Conservation (phyloP, 768 basidiomycete species). For the Phylloporus sp. region DNA sequence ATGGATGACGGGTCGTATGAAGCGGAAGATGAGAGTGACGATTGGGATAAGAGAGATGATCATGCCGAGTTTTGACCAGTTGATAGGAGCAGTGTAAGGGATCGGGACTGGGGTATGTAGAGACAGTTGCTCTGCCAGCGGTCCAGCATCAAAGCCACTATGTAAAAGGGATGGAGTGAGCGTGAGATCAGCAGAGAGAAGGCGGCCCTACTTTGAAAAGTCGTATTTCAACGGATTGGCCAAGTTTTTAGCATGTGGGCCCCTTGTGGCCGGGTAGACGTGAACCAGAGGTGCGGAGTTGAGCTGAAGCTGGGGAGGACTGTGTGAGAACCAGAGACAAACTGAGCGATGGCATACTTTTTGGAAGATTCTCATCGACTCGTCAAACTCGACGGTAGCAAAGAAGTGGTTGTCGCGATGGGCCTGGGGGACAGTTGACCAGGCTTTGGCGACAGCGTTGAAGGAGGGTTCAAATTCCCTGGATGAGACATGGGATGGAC, state of each 20-base stretch:
- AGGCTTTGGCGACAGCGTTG: slow-evolving; percentile 79
- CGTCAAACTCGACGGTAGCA: slow-evolving; percentile 84
- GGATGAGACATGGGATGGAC: background rate
- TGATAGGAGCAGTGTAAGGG: slow-evolving; percentile 76
- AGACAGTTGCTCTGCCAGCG: slow-evolving; percentile 74
- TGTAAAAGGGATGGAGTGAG: slow-evolving; percentile 1
- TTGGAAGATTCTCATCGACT: slow-evolving; percentile 73
- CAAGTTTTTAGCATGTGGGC: slow-evolving; percentile 53
- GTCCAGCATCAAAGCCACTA: slow-evolving; percentile 81
- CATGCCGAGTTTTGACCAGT: slow-evolving; percentile 59
- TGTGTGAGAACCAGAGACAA: slow-evolving; percentile 9
- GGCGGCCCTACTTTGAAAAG: slow-evolving; percentile 59
- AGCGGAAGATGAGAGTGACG: slow-evolving; percentile 50
- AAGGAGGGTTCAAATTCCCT: slow-evolving; percentile 87
- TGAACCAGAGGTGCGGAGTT: slow-evolving; percentile 81
- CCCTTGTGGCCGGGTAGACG: slow-evolving; percentile 69
- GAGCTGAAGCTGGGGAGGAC: slow-evolving; percentile 61
- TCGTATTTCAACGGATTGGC: slow-evolving; percentile 68
- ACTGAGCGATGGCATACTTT: slow-evolving; percentile 44
- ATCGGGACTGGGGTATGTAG: slow-evolving; percentile 74
- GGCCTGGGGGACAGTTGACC: slow-evolving; percentile 56
- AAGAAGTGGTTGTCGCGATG: slow-evolving; percentile 89
- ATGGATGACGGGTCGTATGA: slow-evolving; percentile 59
- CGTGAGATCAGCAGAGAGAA: background rate
- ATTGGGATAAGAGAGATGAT: slow-evolving; percentile 44